phyloP scores from a whole-genome alignment of 768 basidiomycete genomes.

The Trametes cinnabarina region DNA sequence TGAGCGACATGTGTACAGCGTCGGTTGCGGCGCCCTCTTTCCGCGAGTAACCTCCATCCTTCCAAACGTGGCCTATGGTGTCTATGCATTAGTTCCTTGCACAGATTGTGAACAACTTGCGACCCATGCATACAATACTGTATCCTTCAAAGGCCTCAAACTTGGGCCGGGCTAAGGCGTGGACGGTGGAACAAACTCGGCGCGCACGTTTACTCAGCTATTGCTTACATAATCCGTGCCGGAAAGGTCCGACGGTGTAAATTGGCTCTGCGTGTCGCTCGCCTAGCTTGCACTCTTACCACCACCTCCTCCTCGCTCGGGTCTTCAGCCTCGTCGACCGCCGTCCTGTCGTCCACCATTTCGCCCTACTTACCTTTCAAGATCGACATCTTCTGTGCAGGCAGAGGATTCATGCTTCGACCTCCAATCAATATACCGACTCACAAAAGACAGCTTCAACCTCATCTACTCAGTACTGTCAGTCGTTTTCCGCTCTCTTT shows the following conservation, averaged over 20 bases:
- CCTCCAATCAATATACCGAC: constrained; percentile 73
- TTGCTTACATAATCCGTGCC: constrained; percentile 14
- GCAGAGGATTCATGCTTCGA: constrained; percentile 93
- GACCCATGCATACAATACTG: too few species aligned
- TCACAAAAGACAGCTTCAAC: constrained; percentile 55
- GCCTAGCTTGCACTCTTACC: constrained; percentile 10
- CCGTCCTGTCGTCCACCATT: constrained; percentile 51
- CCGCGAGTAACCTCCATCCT: too few species aligned
- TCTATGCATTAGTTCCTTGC: too few species aligned
- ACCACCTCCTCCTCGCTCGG: constrained; percentile 28
- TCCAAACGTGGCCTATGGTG: too few species aligned
- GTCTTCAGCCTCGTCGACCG: constrained; percentile 19
- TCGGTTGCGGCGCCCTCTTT: too few species aligned
- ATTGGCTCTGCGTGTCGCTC: constrained; percentile 3
- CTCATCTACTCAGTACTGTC: constrained; percentile 49
- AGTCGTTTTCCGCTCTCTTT: constrained; percentile 23
- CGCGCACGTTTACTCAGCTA: constrained; percentile 21
- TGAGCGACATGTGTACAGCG: too few species aligned
- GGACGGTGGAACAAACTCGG: too few species aligned
- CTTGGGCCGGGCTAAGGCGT: too few species aligned
- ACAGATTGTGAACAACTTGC: too few species aligned
- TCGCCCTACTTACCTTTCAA: constrained; percentile 49
- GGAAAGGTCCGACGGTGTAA: constrained; percentile 22
- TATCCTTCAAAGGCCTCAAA: too few species aligned
- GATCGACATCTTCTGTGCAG: constrained; percentile 57